Conservation (phyloP, 1,139 yeast genomes). For the Meyerozyma athensensis region DNA sequence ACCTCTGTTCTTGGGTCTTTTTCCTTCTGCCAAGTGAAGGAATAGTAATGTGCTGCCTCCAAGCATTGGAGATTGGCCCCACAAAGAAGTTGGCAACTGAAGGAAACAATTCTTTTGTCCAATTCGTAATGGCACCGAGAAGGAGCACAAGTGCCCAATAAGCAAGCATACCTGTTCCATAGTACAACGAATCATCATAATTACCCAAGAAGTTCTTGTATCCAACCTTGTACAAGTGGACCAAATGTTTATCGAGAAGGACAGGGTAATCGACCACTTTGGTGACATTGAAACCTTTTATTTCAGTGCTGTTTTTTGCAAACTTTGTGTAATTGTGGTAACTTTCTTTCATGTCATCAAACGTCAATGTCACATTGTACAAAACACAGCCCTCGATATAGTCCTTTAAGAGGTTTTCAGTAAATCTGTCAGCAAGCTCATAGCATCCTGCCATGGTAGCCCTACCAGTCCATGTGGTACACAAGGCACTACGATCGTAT, state of each 20-base stretch:
- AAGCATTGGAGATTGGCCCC: constrained; percentile 19
- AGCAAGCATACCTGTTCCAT: constrained; percentile 16
- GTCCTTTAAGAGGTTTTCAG: neutral
- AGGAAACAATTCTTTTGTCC: constrained; percentile 18
- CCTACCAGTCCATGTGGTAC: constrained; percentile 11
- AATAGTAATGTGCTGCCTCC: constrained; percentile 26
- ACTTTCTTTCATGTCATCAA: constrained; percentile 15
- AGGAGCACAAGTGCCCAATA: constrained; percentile 20
- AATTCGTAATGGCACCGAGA: constrained; percentile 16
- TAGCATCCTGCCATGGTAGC: constrained; percentile 18
- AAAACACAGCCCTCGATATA: constrained; percentile 10
- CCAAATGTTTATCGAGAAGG: constrained; percentile 12
- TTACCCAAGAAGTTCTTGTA: constrained; percentile 30
- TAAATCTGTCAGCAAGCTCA: neutral
- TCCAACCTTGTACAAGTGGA: constrained; percentile 10
- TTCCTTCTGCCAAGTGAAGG: constrained; percentile 26
- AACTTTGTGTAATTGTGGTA: constrained; percentile 13
- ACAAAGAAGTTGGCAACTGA: constrained; percentile 17
- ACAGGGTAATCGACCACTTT: constrained; percentile 21
- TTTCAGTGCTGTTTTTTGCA: constrained; percentile 18
- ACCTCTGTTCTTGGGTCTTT: constrained; percentile 20
- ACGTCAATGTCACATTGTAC: constrained; percentile 13
- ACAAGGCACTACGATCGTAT: constrained; percentile 10
- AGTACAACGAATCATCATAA: constrained; percentile 19
- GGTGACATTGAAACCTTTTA: constrained; percentile 19